These are phyloP conservation scores for Sequoia sempervirens DNA, from an alignment of 75 land plant species.

Conservation along the genomic window DNA sequence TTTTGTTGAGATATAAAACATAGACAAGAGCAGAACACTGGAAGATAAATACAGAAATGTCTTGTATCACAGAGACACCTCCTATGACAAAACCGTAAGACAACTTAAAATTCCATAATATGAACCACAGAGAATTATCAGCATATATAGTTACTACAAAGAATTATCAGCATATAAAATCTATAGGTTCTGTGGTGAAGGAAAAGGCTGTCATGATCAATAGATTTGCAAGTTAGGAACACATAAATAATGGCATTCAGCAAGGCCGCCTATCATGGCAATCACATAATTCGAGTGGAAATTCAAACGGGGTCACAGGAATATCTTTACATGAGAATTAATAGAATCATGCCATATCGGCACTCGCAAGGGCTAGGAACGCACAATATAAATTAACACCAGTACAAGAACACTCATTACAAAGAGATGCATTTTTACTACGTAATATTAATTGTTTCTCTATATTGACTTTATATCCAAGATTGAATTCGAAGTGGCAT, in stretches of 20 bases:
- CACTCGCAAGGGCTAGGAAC: not conserved
- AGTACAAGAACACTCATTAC: not conserved
- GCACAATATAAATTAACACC: not conserved
- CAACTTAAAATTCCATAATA: not conserved
- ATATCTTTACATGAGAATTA: not conserved
- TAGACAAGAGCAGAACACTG: not conserved
- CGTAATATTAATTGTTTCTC: not conserved
- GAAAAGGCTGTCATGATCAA: not conserved
- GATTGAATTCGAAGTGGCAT: not conserved
- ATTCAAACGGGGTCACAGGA: not conserved
- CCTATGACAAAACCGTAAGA: not conserved
- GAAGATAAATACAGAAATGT: not conserved
- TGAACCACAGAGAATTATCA: not conserved
- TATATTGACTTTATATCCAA: not conserved
- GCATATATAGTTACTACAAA: too few relatives aligned
- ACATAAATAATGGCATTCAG: not conserved
- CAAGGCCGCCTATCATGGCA: not conserved
- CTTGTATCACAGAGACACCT: not conserved
- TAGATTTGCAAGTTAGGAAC: not conserved
- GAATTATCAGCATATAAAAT: not conserved
- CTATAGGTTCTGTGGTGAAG: not conserved
- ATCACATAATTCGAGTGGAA: not conserved
- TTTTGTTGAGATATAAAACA: not conserved
- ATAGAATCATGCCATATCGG: not conserved
- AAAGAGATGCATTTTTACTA: not conserved